Evolutionary conservation across 352 stramenopile genomes (phyloP), one percentile per base, ranked within the genome.

Genomic region (Globisporangium heterothallicum): DNA sequence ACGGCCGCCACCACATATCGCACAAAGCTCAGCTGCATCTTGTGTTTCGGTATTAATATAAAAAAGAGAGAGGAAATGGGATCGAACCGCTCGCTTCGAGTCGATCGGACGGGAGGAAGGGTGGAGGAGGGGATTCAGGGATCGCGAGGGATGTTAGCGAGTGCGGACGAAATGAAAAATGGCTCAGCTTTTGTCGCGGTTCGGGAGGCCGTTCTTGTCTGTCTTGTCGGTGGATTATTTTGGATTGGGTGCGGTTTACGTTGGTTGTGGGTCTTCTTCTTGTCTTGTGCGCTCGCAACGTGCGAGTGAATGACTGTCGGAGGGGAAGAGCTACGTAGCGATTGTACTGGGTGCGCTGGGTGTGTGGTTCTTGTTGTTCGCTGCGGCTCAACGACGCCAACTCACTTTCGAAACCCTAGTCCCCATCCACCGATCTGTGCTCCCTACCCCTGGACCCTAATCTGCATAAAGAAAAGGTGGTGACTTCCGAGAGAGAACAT

Each of bases 1-100:
- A 46, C 45, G 25, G 49, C 42, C 7, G 45, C 46, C 18, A 77
- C 32, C 35, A 78, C 18, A 62, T 61, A 61, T 44, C 55, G 46
- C 30, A 53, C 42, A 34, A 54, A 32, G 24, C 34, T 38, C 27
- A 57, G 56, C 42, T 59, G 52, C 56, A 63, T 63, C 19, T 10
- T 63, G 40, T 18, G 13, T 25, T 27, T 19, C 14, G 27, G 9
- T 58, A 50, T 58, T 50, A 43, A 58, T 49, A 49, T 18, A 21
- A 43, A 8, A 4, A 24, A 49, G 42, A 29, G 14, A 38, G 16
- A 34, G 14, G 12, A 18, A 32, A 19, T 9, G 26, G 10, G 18
- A 21, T 13, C 21, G 14, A 21, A 25, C 8, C 19, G 42, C 41
- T 8, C 16, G 38, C 16, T 53, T 26, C 42, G 22, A 16, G 6